Evolutionary conservation across 495 filamentous ascomycete genomes (phyloP).

Genomic region (Pyrenula aspistea): DNA sequence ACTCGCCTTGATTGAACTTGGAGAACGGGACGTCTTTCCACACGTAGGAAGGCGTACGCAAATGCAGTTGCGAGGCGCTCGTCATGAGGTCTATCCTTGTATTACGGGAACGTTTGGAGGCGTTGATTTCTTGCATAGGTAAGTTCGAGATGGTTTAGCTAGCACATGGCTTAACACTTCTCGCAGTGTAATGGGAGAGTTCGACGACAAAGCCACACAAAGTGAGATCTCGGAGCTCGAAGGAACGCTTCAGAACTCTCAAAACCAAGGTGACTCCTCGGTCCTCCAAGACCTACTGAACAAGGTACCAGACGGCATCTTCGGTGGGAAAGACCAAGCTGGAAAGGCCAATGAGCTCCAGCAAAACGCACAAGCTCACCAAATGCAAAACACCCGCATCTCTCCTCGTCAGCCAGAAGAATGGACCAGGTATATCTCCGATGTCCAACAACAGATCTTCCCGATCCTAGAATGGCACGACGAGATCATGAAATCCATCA

Average conservation of each 20-base stretch:
- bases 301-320: slow-evolving; percentile 64
- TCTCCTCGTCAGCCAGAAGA: slow-evolving; percentile 66
- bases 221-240: slow-evolving; percentile 77
- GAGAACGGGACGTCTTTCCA: slow-evolving; percentile 68
- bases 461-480: slow-evolving; percentile 84
- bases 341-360: slow-evolving; percentile 48
- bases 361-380: slow-evolving; percentile 35
- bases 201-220: slow-evolving; percentile 79
- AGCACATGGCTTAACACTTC: slow-evolving; percentile 30
- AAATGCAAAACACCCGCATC: slow-evolving; percentile 52
- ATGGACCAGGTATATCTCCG: slow-evolving; percentile 52
- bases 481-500: slow-evolving; percentile 67
- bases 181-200: slow-evolving; percentile 79
- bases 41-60: slow-evolving; percentile 66
- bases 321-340: slow-evolving; percentile 59
- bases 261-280: slow-evolving; percentile 41
- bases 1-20: slow-evolving; percentile 72
- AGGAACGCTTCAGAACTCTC: slow-evolving; percentile 51
- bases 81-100: slow-evolving; percentile 55
- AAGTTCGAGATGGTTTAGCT: slow-evolving; percentile 10
- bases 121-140: slow-evolving; percentile 40
- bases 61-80: slow-evolving; percentile 52
- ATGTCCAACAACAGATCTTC: slow-evolving; percentile 63
- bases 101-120: slow-evolving; percentile 89
- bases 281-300: slow-evolving; percentile 62